Evolutionary conservation across 2,329 filamentous ascomycete species (phyloP), one percentile per base, ranked within the genome.

Genomic region (Xylaria sp.): DNA sequence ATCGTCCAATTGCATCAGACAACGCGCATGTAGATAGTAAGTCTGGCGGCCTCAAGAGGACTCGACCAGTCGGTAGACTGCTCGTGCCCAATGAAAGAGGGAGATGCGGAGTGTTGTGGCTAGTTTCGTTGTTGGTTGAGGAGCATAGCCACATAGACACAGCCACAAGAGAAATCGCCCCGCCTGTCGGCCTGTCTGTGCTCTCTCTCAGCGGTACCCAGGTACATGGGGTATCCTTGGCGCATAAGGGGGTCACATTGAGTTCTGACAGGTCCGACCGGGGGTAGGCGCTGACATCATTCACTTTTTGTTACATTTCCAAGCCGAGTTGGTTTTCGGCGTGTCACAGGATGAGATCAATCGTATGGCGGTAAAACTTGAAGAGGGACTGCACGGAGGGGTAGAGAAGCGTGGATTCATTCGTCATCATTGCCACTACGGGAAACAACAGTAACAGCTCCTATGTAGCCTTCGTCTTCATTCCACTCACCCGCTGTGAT

Each of bases 201-300:
- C n/a, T n/a, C n/a, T n/a, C n/a, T n/a, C n/a, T n/a, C n/a, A n/a
- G n/a, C n/a, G n/a, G n/a, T n/a, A n/a, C n/a, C n/a, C n/a, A n/a
- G n/a, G n/a, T n/a, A n/a, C n/a, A n/a, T n/a, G n/a, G n/a, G n/a
- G n/a, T n/a, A n/a, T n/a, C n/a, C n/a, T 26, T 11, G 5, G 24
- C 24, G 11, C 24, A 11, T 34, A 34, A 13, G 9, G 8, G 9
- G 29, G 29, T 11, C 24, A 26, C 5, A 26, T 26, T 26, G 11
- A 26, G 24, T 26, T 26, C 24, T 26, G 24, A 26, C 5, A 34
- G 29, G 29, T 34, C 29, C 11, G 4, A 34, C 9, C 29, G 16
- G 29, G 29, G 29, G n/a, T 29, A 43, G 50, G 20, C 8, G 17
- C 44, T 60, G 58, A 60, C 58, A 50, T 60, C 58, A 60, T 58